phyloP scores from a whole-genome alignment of 2,329 filamentous ascomycete species.

The Aspergillus neoniger region DNA sequence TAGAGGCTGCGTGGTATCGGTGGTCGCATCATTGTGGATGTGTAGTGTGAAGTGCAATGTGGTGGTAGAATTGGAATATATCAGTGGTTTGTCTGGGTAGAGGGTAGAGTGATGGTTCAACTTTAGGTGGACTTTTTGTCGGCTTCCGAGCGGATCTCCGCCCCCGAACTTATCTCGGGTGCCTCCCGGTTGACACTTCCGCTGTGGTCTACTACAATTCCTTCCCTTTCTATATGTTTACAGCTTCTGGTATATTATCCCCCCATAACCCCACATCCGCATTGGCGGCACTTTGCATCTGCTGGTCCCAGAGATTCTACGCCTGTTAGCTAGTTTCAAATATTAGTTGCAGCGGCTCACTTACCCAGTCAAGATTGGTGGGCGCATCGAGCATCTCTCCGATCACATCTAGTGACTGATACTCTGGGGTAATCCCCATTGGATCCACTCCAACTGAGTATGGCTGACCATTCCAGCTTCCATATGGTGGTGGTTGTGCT shows the following conservation, averaged over 20 bases:
- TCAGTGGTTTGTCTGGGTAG: neutral
- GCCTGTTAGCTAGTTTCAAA: slow-evolving; percentile 3
- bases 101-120: slow-evolving; percentile 3
- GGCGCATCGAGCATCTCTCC: slow-evolving; percentile 38
- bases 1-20: slow-evolving; percentile 4
- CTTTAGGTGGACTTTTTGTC: neutral
- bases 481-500: slow-evolving; percentile 21
- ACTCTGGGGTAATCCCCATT: slow-evolving; percentile 9
- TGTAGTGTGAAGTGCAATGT: neutral
- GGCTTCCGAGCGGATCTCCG: slow-evolving; percentile 5
- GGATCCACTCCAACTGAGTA: slow-evolving; percentile 6
- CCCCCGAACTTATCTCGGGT: neutral
- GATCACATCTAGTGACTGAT: slow-evolving; percentile 30
- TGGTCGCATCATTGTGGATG: slow-evolving; percentile 11
- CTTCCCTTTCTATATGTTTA: neutral
- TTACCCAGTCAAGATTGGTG: slow-evolving; percentile 38
- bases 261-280: slow-evolving; percentile 7
- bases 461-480: slow-evolving; percentile 11
- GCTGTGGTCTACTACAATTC: neutral
- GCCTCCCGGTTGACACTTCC: neutral
- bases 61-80: neutral
- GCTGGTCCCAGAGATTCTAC: slow-evolving; percentile 29
- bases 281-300: slow-evolving; percentile 18
- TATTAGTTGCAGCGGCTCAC: neutral
- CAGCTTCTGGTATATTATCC: neutral